These are phyloP conservation scores for Sclerotinia trifoliorum DNA, from an alignment of 2,329 filamentous ascomycete species.

Conservation along the genomic window DNA sequence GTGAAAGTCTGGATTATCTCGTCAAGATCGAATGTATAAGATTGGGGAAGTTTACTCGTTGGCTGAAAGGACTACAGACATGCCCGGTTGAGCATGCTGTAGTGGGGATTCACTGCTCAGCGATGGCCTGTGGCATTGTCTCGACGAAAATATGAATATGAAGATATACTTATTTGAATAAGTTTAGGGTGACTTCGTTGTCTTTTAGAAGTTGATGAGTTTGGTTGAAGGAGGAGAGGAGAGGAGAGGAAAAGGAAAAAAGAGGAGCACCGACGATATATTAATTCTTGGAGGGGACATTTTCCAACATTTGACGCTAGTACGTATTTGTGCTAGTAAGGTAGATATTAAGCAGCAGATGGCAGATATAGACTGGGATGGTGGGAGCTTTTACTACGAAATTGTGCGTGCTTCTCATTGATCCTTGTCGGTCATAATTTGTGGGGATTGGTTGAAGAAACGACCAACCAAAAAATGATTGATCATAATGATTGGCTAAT, in stretches of 20 bases:
- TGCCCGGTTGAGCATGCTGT: constrained; percentile 57
- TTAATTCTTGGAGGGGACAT: constrained; percentile 27
- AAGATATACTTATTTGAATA: constrained; percentile 37
- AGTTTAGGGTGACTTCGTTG: constrained; percentile 63
- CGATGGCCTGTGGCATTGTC: constrained; percentile 73
- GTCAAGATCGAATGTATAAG: constrained; percentile 60
- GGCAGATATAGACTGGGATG: neutral
- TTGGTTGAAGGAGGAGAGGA: constrained; percentile 30
- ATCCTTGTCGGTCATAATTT: neutral
- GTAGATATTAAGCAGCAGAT: neutral
- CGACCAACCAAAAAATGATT: neutral
- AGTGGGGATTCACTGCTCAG: constrained; percentile 92
- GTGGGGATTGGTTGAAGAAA: constrained; percentile 1
- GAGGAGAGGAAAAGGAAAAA: constrained; percentile 16
- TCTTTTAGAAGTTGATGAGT: constrained; percentile 45
- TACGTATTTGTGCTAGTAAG: neutral
- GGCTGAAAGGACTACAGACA: constrained; percentile 82
- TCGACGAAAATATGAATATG: constrained; percentile 62
- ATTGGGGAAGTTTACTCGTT: constrained; percentile 63
- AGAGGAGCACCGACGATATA: constrained; percentile 22
- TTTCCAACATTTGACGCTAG: constrained; percentile 17
- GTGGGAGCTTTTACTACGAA: neutral
- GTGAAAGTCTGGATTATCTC: constrained; percentile 60
- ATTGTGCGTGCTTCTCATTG: neutral
- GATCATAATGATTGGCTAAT: neutral